Conservation (phyloP, 495 filamentous ascomycete species). For the Bathelium albidoporum region DNA sequence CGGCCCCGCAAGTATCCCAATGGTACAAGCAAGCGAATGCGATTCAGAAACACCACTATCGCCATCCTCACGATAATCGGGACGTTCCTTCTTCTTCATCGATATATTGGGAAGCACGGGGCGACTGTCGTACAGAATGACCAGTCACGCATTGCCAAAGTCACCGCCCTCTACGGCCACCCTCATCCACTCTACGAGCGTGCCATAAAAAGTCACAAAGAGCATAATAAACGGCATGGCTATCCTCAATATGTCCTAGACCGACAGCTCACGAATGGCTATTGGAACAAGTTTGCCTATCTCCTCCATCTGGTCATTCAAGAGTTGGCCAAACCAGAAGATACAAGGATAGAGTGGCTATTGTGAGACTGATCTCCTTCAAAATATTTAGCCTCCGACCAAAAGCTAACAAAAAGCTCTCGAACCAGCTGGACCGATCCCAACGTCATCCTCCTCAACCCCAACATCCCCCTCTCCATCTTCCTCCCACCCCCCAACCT, state of each 20-base stretch:
- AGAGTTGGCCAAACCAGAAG: conserved; percentile 34
- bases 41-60: not conserved
- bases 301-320: conserved; percentile 32
- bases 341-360: conserved; percentile 35
- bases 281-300: conserved; percentile 37
- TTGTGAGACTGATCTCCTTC: conserved; percentile 25
- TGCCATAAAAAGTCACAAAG: conserved; percentile 33
- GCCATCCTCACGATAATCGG: not conserved
- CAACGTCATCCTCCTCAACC: conserved; percentile 36
- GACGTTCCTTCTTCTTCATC: not conserved
- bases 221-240: conserved; percentile 32
- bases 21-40: not conserved
- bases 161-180: conserved; percentile 4
- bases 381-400: not conserved
- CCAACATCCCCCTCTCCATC: conserved; percentile 32
- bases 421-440: conserved; percentile 35
- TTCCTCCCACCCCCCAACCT: conserved; percentile 38
- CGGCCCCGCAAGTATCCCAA: not conserved
- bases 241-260: conserved; percentile 34
- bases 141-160: conserved; percentile 9
- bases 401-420: not conserved
- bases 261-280: conserved; percentile 28
- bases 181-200: conserved; percentile 29
- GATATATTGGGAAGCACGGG: not conserved
- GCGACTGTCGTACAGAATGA: not conserved